Percentiles rank a stretch among this genome's conserved stretches.
phyloP scores from a whole-genome alignment of 116 monocot species.

The Iris pallida region DNA sequence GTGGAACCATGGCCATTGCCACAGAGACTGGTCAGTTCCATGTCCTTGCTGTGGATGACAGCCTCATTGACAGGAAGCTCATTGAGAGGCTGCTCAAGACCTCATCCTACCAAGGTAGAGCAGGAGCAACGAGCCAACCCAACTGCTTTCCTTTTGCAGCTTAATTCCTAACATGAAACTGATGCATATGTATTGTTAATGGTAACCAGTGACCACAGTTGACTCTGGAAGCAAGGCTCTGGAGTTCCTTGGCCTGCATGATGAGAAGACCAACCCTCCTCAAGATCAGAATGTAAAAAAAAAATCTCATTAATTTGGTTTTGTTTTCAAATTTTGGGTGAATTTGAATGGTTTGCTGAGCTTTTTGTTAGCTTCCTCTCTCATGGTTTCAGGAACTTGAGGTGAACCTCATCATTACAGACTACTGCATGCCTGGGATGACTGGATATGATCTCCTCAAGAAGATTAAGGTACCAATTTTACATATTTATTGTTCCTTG shows the following conservation, averaged over 20 bases:
- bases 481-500: neutral
- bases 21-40: conserved; percentile 55
- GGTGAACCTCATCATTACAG: conserved; percentile 83
- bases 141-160: neutral
- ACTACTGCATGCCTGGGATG: conserved; percentile 98
- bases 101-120: conserved; percentile 69
- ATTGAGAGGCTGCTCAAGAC: conserved; percentile 85
- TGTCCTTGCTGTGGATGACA: conserved; percentile 90
- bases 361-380: neutral
- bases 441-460: conserved; percentile 90
- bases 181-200: neutral
- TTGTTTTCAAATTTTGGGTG: neutral
- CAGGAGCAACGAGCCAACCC: too few relatives aligned
- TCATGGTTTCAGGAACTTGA: conserved; percentile 51
- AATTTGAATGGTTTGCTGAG: neutral
- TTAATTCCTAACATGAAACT: neutral
- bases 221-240: conserved; percentile 87
- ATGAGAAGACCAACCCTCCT: conserved; percentile 23
- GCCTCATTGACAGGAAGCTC: conserved; percentile 76
- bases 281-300: conserved; percentile 14
- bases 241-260: conserved; percentile 56
- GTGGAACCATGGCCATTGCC: conserved; percentile 37
- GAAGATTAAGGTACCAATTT: conserved; percentile 53
- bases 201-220: conserved; percentile 63
- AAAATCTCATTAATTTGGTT: neutral